Evolutionary conservation across 805 yeast species (phyloP).

Genomic region (Lipomyces chichibuensis): DNA sequence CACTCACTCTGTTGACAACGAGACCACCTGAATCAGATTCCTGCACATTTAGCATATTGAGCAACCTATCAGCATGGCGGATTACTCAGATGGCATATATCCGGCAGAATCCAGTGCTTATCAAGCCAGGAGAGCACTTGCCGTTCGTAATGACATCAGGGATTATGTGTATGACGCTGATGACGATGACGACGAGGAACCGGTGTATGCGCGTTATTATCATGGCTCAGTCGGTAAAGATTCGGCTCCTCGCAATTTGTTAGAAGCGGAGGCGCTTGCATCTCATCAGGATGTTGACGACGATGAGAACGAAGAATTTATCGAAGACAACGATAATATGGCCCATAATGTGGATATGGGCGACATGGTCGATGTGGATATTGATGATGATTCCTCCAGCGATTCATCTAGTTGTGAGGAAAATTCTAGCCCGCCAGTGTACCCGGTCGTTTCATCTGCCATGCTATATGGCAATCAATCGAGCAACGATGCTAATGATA

Average conservation of each 20-base stretch:
- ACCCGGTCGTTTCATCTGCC: background rate
- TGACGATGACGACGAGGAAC: background rate
- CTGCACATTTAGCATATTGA: background rate
- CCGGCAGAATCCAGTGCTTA: background rate
- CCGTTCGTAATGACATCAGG: background rate
- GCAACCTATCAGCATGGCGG: background rate
- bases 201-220: background rate
- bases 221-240: conserved; percentile 1
- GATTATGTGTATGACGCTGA: background rate
- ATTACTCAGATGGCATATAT: background rate
- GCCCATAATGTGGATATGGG: background rate
- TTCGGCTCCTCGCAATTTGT: background rate
- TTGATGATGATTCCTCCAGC: background rate
- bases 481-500: background rate
- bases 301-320: background rate
- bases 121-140: background rate
- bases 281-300: background rate
- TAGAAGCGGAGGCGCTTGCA: background rate
- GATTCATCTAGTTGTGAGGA: background rate
- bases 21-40: background rate
- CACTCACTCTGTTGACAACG: background rate
- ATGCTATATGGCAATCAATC: background rate
- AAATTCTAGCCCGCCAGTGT: background rate
- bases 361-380: background rate
- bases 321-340: background rate